These are phyloP conservation scores for Aspergillus tamarii DNA, from an alignment of 2,329 filamentous ascomycete species.

Conservation along the genomic window DNA sequence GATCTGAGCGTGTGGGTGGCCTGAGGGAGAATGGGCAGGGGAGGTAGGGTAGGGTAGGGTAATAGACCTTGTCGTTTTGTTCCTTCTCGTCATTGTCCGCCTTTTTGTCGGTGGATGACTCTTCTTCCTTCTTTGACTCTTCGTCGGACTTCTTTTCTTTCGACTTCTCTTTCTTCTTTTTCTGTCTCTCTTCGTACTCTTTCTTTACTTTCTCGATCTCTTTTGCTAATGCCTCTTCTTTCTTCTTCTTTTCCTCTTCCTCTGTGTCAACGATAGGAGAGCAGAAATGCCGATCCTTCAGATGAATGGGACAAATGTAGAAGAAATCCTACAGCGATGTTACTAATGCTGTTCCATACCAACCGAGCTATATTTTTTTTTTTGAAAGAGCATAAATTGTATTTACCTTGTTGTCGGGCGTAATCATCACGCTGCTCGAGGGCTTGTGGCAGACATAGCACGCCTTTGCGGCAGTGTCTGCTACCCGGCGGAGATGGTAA, in stretches of 20 bases:
- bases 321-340: slow-evolving; percentile 72
- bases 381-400: not conserved
- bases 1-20: slow-evolving; percentile 3
- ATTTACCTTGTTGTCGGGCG: slow-evolving; percentile 80
- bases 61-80: slow-evolving; percentile 57
- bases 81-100: slow-evolving; percentile 47
- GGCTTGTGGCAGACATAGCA: slow-evolving; percentile 94
- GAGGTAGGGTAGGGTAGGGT: slow-evolving; percentile 11
- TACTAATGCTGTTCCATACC: not conserved
- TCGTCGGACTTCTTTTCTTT: slow-evolving; percentile 53
- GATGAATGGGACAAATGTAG: slow-evolving; percentile 81
- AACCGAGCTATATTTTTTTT: not conserved
- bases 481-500: slow-evolving; percentile 84
- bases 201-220: slow-evolving; percentile 53
- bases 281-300: slow-evolving; percentile 83
- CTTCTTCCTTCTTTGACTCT: slow-evolving; percentile 49
- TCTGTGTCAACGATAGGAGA: slow-evolving; percentile 54
- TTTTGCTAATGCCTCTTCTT: slow-evolving; percentile 46
- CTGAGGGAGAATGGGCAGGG: slow-evolving; percentile 8
- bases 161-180: slow-evolving; percentile 67
- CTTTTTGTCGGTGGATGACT: slow-evolving; percentile 42
- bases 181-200: slow-evolving; percentile 75
- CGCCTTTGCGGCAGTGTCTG: slow-evolving; percentile 77
- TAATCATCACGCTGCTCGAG: slow-evolving; percentile 83
- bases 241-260: slow-evolving; percentile 45